Evolutionary conservation across 2,329 filamentous ascomycete genomes (phyloP).

Genomic region (Botryosphaeria dothidea): DNA sequence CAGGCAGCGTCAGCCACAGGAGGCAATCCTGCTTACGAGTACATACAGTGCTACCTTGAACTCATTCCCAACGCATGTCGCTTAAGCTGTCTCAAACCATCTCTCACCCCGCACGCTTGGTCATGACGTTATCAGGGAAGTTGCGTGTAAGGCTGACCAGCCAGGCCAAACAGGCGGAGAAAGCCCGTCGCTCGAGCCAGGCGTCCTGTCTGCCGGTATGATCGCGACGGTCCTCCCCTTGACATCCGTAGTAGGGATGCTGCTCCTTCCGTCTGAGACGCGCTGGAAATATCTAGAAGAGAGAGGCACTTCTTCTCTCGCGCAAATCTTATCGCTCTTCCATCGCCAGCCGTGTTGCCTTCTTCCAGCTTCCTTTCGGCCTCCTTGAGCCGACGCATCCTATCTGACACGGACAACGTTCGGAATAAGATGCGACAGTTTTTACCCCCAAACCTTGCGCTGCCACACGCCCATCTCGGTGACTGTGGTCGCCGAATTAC

Average conservation of each 20-base stretch:
- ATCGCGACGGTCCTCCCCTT: background rate
- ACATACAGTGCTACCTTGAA: conserved; percentile 25
- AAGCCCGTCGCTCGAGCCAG: conserved; percentile 21
- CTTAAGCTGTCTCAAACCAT: background rate
- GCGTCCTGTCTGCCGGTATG: conserved; percentile 17
- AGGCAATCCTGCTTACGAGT: conserved; percentile 27
- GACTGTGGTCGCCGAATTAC: background rate
- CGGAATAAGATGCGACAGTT: conserved; percentile 1
- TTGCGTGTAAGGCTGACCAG: conserved; percentile 25
- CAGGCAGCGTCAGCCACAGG: conserved; percentile 29
- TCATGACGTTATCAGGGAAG: conserved; percentile 21
- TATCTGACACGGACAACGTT: background rate
- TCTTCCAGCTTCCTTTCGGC: background rate
- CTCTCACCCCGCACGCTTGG: conserved; percentile 1
- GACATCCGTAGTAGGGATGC: background rate
- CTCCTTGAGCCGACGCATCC: background rate
- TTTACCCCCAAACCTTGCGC: background rate
- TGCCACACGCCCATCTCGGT: background rate
- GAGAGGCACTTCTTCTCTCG: background rate
- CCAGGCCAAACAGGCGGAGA: conserved; percentile 23
- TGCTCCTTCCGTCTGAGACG: background rate
- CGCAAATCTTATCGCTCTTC: background rate
- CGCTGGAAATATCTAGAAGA: background rate
- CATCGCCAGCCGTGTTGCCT: background rate
- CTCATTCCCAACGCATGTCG: conserved; percentile 27